Evolutionary conservation across 2,329 filamentous ascomycete species (phyloP).

Genomic region (Calonectria hawksworthii): DNA sequence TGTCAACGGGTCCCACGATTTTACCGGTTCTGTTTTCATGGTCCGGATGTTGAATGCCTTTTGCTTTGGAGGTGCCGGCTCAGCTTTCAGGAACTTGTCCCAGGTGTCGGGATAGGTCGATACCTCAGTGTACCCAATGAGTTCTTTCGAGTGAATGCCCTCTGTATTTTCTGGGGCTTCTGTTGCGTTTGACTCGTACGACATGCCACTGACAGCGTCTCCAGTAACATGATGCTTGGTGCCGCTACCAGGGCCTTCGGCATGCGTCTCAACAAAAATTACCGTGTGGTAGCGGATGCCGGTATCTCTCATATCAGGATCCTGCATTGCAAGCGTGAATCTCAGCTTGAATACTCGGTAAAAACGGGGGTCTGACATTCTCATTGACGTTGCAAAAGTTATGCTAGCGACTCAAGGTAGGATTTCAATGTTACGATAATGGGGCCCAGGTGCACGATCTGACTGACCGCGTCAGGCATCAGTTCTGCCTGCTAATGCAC

Average conservation of each 20-base stretch:
- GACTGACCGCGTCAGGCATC: not conserved
- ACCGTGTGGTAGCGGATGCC: slow-evolving; percentile 9
- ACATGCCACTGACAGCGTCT: slow-evolving; percentile 21
- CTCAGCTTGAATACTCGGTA: slow-evolving; percentile 18
- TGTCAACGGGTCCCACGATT: slow-evolving; percentile 7
- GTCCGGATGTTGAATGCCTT: slow-evolving; percentile 22
- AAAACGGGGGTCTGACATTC: not conserved
- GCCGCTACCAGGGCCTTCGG: not conserved
- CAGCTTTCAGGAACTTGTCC: not conserved
- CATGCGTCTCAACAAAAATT: slow-evolving; percentile 24
- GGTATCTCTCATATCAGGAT: slow-evolving; percentile 18
- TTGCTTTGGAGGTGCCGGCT: slow-evolving; percentile 16
- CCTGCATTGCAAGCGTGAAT: slow-evolving; percentile 10
- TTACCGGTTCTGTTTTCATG: slow-evolving; percentile 25
- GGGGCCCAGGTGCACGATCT: not conserved
- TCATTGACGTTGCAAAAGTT: not conserved
- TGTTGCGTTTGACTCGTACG: not conserved
- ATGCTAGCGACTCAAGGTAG: not conserved
- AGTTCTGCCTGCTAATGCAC: not conserved
- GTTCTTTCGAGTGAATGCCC: not conserved
- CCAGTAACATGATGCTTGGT: slow-evolving; percentile 22
- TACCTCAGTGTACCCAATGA: not conserved
- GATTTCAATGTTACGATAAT: not conserved
- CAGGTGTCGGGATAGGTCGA: not conserved
- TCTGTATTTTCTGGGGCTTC: not conserved